Base-by-base conservation (phyloP, 2,329 filamentous ascomycete genomes). In the Plenodomus lindquistii region DNA sequence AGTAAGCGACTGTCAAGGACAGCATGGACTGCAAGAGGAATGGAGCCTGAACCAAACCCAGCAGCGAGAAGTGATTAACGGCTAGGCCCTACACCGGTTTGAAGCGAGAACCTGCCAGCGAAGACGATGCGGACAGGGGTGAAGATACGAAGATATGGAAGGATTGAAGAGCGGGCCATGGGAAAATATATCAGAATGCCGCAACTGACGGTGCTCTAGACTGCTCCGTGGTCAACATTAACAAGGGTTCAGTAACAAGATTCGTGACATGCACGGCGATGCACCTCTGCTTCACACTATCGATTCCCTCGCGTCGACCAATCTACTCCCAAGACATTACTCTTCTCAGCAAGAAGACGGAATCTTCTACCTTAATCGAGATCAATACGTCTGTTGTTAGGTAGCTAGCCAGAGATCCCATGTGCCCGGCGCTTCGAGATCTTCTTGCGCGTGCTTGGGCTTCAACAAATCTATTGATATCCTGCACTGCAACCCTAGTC, bases 251-350 rank as follows among this genome's bases (percentile, higher is more conserved):
- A 37, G 37, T 31, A 40, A 39, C 50, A 50, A 37, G 31, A 31
- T 22, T n/a, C 20, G 39, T 39, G 42, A 52, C 42, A 18, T 46
- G 50, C 35, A 20, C 39, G 35, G 40, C 46, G 37, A 53, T 50
- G 50, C 42, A 53, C 46, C 43, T 37, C 44, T 46, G 50, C 39
- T 46, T 42, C 50, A 41, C 42, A 46, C 43, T 50, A 53, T 53
- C 40, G 50, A 53, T 46, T 40, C 18, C 31, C 46, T 37, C 42
- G 46, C 42, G 42, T 40, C 34, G 27, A 31, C 27, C 27, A 7
- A 31, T 31, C 27, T 31, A 31, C 22, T 24, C 22, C 10, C 10
- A 10, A 10, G 10, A 13, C 4, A 31, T 13, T 4, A 15, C 15
- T 15, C 27, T 31, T 42, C 42, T 43, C 50, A 50, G 46, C 46